A percentile compares a stretch with the other conserved stretches of the same genome.
Evolutionary conservation across 1,139 yeast genomes (phyloP).

Genomic region (Blastobotrys serpentis): DNA sequence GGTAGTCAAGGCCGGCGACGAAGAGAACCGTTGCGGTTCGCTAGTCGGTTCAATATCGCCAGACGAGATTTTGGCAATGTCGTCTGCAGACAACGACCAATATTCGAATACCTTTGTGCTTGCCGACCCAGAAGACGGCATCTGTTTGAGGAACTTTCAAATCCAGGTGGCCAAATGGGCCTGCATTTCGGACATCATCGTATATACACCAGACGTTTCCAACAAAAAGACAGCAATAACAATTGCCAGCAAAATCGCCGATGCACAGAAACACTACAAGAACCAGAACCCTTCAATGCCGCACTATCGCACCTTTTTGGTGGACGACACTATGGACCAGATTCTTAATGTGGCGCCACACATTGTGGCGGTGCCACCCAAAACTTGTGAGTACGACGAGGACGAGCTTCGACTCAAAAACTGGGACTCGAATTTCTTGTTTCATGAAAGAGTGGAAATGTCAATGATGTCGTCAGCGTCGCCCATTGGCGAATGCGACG

Average conservation of each 20-base stretch:
- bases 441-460: slow-evolving; percentile 78
- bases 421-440: slow-evolving; percentile 73
- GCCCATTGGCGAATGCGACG: slow-evolving; percentile 41
- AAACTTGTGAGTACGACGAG: slow-evolving; percentile 23
- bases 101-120: slow-evolving; percentile 39
- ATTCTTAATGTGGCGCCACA: slow-evolving; percentile 31
- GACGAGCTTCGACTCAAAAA: slow-evolving; percentile 42
- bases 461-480: slow-evolving; percentile 83
- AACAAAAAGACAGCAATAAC: slow-evolving; percentile 25
- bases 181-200: slow-evolving; percentile 63
- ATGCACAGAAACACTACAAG: slow-evolving; percentile 30
- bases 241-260: slow-evolving; percentile 25
- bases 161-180: slow-evolving; percentile 74
- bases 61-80: slow-evolving; percentile 52
- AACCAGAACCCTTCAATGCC: slow-evolving; percentile 20
- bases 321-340: slow-evolving; percentile 28
- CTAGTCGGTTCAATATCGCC: slow-evolving; percentile 64
- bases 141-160: slow-evolving; percentile 71
- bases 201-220: slow-evolving; percentile 51
- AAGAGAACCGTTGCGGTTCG: slow-evolving; percentile 42
- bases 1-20: slow-evolving; percentile 42
- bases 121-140: slow-evolving; percentile 61
- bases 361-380: slow-evolving; percentile 33
- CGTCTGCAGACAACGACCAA: slow-evolving; percentile 3
- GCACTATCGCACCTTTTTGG: slow-evolving; percentile 27